Base-by-base conservation (phyloP, 2,329 filamentous ascomycete genomes). In the Alternaria brassicae region DNA sequence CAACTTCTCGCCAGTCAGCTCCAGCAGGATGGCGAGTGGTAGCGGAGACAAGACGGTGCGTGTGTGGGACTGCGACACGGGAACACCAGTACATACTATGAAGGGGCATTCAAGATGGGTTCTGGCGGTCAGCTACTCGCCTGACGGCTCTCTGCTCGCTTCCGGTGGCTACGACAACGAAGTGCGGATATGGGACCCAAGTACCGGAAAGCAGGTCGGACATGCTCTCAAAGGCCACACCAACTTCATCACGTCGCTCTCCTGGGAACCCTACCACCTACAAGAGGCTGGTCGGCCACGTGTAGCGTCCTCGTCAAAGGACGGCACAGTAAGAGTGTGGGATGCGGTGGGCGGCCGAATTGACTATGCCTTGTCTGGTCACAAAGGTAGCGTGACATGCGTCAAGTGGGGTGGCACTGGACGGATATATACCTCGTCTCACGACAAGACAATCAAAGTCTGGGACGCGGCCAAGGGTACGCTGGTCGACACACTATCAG, bases 361-460 rank as follows among this genome's bases (percentile, higher is more conserved):
- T 2, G 92, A 97, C 71, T 88, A 91, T 70, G 90, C 94, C 2
- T 83, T 98, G 27, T 91, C 89, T 5, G 94, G 94, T 3, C 95
- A 99, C 82, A 95, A 93, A 80, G 89, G 89, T 42, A 92, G 88
- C 47, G 91, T 98, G 15, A 93, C 91, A 44, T 97, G 93, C 76
- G 92, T 98, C 3, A 89, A 89, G 69, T 99, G 95, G 95, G 95
- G 95, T 57, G 94, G 94, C n/a, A 90, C 88, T 1, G 92, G 93
- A 41, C 62, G 66, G 21, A 76, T 80, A 30, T 80, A 80, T 67
- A 80, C 78, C 1, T 72, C 76, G 19, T 96, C 91, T 32, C 93
- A 96, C 75, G 94, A 97, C 81, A 96, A 96, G 82, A 94, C 90
- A 1, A 87, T 98, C 68, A 93, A 94, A 68, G 87, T 97, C 4